Evolutionary conservation across 495 filamentous ascomycete species (phyloP), one percentile per base, ranked within the genome.

Genomic region (Penicillium egyptiacum): DNA sequence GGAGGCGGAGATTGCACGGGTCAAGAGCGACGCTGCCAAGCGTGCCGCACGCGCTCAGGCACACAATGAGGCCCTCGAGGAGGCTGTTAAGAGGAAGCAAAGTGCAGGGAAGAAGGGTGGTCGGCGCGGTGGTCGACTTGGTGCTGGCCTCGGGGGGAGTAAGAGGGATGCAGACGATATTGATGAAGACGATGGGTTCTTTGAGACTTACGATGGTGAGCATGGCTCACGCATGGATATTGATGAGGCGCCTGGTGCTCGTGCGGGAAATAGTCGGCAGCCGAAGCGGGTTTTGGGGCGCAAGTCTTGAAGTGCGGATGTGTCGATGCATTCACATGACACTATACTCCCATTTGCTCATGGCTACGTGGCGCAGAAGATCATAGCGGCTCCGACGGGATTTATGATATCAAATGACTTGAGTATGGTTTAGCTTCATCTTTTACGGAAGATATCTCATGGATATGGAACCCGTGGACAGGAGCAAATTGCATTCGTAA

Each of bases 1-100:
- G 14, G 91, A 96, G 46, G 74, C 70, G 10, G 85, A 93, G 66
- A 87, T 94, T 51, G 74, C 69, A 10, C 75, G 66, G 35, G 76
- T 90, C 45, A 81, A 79, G 50, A 68, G 66, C 1, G 74, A 77
- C n/a, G 85, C 84, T 12, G 75, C 81, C 43, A 77, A 75, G 50
- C 77, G 81, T 9, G 78, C 80, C 26, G 75, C 72, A 9, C 63
- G 64, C 49, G 80, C 87, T 22, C 68, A 75, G 41, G 65, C 70
- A 16, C 79, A 76, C 70, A 66, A 76, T 19, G 65, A 67, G 16
- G 64, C 75, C 12, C 67, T 85, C 23, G 78, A 84, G 53, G 79
- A 78, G 62, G 73, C 74, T 28, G 67, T 78, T 2, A 37, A 64
- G 49, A 45, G 33, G 51, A 62, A 55, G 23, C 44, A 62, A 46